These are phyloP conservation scores for Quercus agrifolia DNA, from an alignment of 306 rosid species.

Conservation along the genomic window DNA sequence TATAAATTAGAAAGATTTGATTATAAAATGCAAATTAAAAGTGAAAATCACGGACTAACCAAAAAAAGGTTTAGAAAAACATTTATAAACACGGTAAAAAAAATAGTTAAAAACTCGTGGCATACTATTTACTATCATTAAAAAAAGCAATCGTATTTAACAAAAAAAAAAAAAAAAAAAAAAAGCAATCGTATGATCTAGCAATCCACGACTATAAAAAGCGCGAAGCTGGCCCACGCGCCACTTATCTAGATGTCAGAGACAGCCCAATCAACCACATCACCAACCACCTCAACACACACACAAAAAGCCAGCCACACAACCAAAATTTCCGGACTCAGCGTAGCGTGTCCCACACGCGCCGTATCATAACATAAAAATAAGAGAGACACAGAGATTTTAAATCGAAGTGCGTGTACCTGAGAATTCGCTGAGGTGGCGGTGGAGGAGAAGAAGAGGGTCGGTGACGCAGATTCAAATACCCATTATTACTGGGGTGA, in stretches of 20 bases:
- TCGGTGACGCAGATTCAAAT: slow-evolving; percentile 81
- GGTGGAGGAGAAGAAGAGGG: slow-evolving; percentile 71
- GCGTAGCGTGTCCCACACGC: not conserved
- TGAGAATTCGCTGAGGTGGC: slow-evolving; percentile 66
- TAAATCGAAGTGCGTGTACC: slow-evolving; percentile 22
- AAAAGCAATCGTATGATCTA: too few relatives aligned
- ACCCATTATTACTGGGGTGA: slow-evolving; percentile 40
- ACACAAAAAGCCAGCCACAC: too few relatives aligned
- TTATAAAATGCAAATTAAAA: too few relatives aligned
- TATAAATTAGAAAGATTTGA: too few relatives aligned
- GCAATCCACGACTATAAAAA: too few relatives aligned
- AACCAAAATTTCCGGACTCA: not conserved
- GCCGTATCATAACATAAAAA: not conserved
- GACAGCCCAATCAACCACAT: not conserved
- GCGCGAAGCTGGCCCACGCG: slow-evolving; percentile 6
- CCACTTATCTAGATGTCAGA: not conserved
- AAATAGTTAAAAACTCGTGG: not conserved
- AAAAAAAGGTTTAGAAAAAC: too few relatives aligned
- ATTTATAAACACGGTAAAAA: not conserved
- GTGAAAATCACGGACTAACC: too few relatives aligned
- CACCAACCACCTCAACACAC: not conserved
- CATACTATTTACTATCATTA: too few relatives aligned
- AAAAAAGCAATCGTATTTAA: too few relatives aligned
- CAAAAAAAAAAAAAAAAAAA: too few relatives aligned
- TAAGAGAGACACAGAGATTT: not conserved